phyloP scores from a whole-genome alignment of 257 asterid genomes.

The Handroanthus guayacan region DNA sequence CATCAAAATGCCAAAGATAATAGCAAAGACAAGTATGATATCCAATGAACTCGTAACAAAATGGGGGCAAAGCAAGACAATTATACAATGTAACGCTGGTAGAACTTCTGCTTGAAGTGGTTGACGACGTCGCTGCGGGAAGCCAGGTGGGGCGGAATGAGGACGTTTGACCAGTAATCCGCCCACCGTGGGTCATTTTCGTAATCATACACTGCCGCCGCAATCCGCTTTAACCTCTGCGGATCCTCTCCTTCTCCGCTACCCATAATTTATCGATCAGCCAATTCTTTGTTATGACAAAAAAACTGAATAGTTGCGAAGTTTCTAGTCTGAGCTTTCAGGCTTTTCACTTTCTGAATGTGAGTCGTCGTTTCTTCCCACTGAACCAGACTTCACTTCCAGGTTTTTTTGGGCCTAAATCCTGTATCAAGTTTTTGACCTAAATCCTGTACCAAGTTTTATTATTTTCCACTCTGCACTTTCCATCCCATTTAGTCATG shows the following conservation, averaged over 20 bases:
- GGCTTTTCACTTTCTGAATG: conserved; percentile 26
- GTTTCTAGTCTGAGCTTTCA: background rate
- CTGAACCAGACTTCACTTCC: background rate
- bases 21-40: background rate
- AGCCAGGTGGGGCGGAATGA: conserved; percentile 88
- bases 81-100: conserved; percentile 83
- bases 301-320: background rate
- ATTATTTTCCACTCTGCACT: no score
- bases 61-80: background rate
- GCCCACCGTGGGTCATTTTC: conserved; percentile 89
- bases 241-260: conserved; percentile 74
- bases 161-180: conserved; percentile 92
- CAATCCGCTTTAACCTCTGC: conserved; percentile 81
- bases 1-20: background rate
- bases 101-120: conserved; percentile 95
- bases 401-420: no score
- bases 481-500: no score
- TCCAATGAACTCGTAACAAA: conserved; percentile 6
- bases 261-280: conserved; percentile 51
- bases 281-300: background rate
- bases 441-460: no score
- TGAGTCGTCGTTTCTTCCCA: background rate
- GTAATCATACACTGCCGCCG: conserved; percentile 88
- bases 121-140: conserved; percentile 81
- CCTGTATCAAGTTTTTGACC: no score